A percentile compares a stretch with the other conserved stretches of the same genome.
Evolutionary conservation across 2,329 filamentous ascomycete genomes (phyloP).

Genomic region (Fusarium sp.): DNA sequence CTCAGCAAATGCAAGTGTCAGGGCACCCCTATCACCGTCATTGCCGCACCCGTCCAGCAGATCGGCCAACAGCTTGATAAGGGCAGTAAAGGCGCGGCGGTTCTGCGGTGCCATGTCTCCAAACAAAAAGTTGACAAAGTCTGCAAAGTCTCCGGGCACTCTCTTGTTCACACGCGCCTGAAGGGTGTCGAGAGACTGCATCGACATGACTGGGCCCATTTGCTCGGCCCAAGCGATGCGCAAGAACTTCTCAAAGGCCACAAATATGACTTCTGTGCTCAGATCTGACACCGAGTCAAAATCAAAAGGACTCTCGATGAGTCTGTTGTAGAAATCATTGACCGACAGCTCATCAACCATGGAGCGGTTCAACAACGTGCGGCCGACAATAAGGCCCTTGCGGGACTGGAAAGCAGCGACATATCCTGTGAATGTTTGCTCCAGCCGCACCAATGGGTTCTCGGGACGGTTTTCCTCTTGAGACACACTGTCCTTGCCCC

Average conservation of each 20-base stretch:
- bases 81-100: conserved; percentile 80
- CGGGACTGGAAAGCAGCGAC: conserved; percentile 84
- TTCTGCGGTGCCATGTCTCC: conserved; percentile 77
- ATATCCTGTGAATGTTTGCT: conserved; percentile 88
- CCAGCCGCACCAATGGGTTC: conserved; percentile 78
- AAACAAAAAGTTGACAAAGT: conserved; percentile 74
- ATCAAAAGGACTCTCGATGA: conserved; percentile 86
- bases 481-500: conserved; percentile 55
- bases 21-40: conserved; percentile 87
- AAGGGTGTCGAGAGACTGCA: conserved; percentile 77
- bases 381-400: conserved; percentile 87
- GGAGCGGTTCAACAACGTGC: conserved; percentile 76
- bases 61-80: conserved; percentile 88
- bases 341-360: conserved; percentile 82
- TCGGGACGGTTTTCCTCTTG: conserved; percentile 66
- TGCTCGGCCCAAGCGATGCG: conserved; percentile 88
- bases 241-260: conserved; percentile 93
- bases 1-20: conserved; percentile 91
- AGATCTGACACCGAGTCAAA: conserved; percentile 80
- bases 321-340: conserved; percentile 89
- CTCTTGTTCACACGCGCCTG: conserved; percentile 75
- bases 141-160: conserved; percentile 78
- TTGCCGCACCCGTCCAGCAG: conserved; percentile 90
- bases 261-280: conserved; percentile 86
- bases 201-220: conserved; percentile 85